Conservation (phyloP, 495 filamentous ascomycete species). For the Podospora comata region DNA sequence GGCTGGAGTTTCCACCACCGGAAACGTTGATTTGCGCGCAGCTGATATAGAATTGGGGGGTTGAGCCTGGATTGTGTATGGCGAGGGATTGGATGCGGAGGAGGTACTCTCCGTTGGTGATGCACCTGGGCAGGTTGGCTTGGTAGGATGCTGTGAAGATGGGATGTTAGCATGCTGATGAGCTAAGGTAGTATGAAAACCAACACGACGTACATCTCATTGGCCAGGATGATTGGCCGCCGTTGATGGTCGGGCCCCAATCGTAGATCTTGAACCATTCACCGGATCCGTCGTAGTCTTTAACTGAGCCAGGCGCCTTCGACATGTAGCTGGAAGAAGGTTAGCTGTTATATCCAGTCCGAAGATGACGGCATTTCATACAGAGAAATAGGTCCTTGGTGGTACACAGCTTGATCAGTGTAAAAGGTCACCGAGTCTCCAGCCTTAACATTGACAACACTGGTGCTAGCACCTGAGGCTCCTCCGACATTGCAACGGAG, state of each 20-base stretch:
- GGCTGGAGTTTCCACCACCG: slow-evolving; percentile 47
- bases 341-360: background rate
- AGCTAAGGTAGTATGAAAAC: background rate
- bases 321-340: slow-evolving; percentile 43
- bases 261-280: slow-evolving; percentile 56
- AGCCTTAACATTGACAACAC: slow-evolving; percentile 47
- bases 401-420: slow-evolving; percentile 54
- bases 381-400: slow-evolving; percentile 57
- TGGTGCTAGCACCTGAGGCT: slow-evolving; percentile 42
- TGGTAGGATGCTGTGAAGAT: slow-evolving; percentile 41
- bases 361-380: slow-evolving; percentile 23
- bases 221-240: slow-evolving; percentile 38
- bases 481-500: slow-evolving; percentile 60
- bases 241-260: slow-evolving; percentile 41
- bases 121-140: slow-evolving; percentile 52
- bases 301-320: slow-evolving; percentile 44
- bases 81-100: slow-evolving; percentile 60
- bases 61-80: slow-evolving; percentile 55
- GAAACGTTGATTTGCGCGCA: slow-evolving; percentile 60
- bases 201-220: slow-evolving; percentile 33
- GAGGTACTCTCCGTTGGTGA: slow-evolving; percentile 59
- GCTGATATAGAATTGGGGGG: slow-evolving; percentile 53
- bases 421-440: slow-evolving; percentile 52
- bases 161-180: background rate
- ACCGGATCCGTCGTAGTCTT: slow-evolving; percentile 49